Evolutionary conservation across 768 basidiomycete species (phyloP).

Genomic region (Trametes coccinea): DNA sequence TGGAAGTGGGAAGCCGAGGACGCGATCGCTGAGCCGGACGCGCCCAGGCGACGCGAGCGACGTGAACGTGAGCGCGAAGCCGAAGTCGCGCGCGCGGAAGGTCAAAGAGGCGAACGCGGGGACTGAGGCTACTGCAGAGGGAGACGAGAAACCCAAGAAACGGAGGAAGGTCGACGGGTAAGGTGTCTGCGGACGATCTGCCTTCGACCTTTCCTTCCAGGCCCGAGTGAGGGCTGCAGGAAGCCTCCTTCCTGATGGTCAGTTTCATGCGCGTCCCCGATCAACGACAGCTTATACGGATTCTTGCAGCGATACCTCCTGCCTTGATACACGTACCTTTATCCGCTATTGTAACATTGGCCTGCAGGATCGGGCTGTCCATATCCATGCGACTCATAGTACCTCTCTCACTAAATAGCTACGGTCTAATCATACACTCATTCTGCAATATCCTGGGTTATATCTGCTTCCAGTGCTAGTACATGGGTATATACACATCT

Average conservation of each 20-base stretch:
- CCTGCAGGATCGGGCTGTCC: constrained; percentile 1
- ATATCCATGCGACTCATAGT: neutral
- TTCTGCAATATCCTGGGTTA: neutral
- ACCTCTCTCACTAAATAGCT: neutral
- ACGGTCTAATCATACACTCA: neutral
- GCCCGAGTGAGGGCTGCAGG: too few relatives aligned
- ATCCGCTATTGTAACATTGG: neutral
- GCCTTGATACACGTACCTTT: neutral
- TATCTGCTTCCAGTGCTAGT: neutral
- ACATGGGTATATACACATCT: neutral
- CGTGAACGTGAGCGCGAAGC: constrained; percentile 12
- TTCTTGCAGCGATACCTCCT: neutral
- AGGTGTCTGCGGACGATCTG: neutral
- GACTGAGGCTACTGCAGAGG: constrained; percentile 15
- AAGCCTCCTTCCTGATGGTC: too few relatives aligned
- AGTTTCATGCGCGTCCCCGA: too few relatives aligned
- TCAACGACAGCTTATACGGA: too few relatives aligned
- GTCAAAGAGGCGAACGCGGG: constrained; percentile 14
- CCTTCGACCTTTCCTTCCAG: too few relatives aligned
- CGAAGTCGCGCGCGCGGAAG: constrained; percentile 17
- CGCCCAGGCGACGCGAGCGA: constrained; percentile 13
- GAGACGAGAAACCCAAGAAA: constrained; percentile 31
- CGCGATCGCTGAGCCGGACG: constrained; percentile 26
- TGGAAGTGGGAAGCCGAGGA: constrained; percentile 10
- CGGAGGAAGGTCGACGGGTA: constrained; percentile 25